phyloP scores from a whole-genome alignment of 1,139 yeast species.

The Pichia sp. region DNA sequence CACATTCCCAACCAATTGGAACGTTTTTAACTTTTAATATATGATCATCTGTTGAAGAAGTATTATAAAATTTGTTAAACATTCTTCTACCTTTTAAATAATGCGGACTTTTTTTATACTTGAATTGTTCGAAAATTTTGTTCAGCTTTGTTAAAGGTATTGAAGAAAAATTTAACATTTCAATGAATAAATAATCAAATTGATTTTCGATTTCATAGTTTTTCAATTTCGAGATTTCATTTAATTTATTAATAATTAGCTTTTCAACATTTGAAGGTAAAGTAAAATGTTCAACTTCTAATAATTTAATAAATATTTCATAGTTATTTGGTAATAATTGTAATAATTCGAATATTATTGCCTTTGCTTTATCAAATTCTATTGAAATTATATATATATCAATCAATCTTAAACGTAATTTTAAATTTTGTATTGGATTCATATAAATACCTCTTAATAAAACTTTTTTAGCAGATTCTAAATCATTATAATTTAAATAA shows the following conservation, averaged over 20 bases:
- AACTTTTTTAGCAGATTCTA: slow-evolving; percentile 34
- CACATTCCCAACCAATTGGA: slow-evolving; percentile 15
- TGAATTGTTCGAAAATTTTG: slow-evolving; percentile 8
- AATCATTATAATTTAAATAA: slow-evolving; percentile 30
- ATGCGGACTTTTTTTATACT: slow-evolving; percentile 6
- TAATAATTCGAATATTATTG: slow-evolving; percentile 30
- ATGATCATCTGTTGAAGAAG: not conserved
- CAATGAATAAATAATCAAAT: slow-evolving; percentile 26
- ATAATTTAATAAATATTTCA: slow-evolving; percentile 35
- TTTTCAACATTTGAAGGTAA: slow-evolving; percentile 10
- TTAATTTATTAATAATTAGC: slow-evolving; percentile 7
- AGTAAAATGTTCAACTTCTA: slow-evolving; percentile 34
- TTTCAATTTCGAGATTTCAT: slow-evolving; percentile 4
- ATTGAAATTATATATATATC: slow-evolving; percentile 36
- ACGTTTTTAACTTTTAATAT: not conserved
- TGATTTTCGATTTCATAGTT: slow-evolving; percentile 17
- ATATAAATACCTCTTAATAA: slow-evolving; percentile 31
- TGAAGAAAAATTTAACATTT: slow-evolving; percentile 18
- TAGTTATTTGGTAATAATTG: slow-evolving; percentile 32
- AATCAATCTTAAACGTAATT: slow-evolving; percentile 34
- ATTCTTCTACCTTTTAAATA: slow-evolving; percentile 11
- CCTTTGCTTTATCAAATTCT: slow-evolving; percentile 34
- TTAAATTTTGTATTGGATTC: slow-evolving; percentile 26
- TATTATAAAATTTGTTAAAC: slow-evolving; percentile 13
- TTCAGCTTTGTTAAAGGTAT: slow-evolving; percentile 9